A percentile compares a stretch with the other conserved stretches of the same genome.
Conservation (phyloP, 2,329 filamentous ascomycete species). For the Sarocladiaceae sp. region DNA sequence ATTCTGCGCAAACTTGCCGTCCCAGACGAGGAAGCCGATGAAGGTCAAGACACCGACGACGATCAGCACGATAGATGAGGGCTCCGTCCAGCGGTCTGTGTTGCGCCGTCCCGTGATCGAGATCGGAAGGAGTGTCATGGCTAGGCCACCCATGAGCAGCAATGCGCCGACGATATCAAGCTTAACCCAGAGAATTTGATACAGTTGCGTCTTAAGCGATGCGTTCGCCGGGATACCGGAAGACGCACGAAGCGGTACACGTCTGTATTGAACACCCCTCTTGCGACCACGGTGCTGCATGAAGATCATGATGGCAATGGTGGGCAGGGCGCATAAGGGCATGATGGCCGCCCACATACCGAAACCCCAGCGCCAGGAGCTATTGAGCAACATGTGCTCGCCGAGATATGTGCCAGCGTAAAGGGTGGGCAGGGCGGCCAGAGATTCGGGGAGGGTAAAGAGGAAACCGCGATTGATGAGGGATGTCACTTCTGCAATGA, state of each 20-base stretch:
- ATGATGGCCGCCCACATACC: conserved; percentile 36
- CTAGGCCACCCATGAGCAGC: conserved; percentile 27
- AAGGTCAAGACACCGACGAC: conserved; percentile 24
- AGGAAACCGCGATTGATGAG: conserved; percentile 57
- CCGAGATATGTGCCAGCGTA: conserved; percentile 27
- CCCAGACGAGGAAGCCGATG: conserved; percentile 28
- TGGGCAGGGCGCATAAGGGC: conserved; percentile 26
- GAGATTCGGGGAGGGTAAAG: conserved; percentile 50
- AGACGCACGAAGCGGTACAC: neutral
- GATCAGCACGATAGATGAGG: conserved; percentile 30
- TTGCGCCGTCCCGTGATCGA: conserved; percentile 32
- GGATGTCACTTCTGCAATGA: conserved; percentile 58
- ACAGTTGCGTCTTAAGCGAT: conserved; percentile 15
- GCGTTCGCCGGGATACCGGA: conserved; percentile 11
- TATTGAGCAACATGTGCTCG: conserved; percentile 28
- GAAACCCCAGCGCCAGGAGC: conserved; percentile 37
- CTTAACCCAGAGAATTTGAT: neutral
- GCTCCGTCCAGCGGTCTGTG: conserved; percentile 24
- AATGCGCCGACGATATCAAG: conserved; percentile 29
- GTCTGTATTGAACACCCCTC: conserved; percentile 11
- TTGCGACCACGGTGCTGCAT: conserved; percentile 24
- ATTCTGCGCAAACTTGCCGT: conserved; percentile 29
- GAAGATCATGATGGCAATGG: conserved; percentile 27
- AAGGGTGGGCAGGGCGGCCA: conserved; percentile 25
- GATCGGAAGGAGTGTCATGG: conserved; percentile 29